Conservation (phyloP, 352 stramenopile genomes). For the Phytophthora megakarya region DNA sequence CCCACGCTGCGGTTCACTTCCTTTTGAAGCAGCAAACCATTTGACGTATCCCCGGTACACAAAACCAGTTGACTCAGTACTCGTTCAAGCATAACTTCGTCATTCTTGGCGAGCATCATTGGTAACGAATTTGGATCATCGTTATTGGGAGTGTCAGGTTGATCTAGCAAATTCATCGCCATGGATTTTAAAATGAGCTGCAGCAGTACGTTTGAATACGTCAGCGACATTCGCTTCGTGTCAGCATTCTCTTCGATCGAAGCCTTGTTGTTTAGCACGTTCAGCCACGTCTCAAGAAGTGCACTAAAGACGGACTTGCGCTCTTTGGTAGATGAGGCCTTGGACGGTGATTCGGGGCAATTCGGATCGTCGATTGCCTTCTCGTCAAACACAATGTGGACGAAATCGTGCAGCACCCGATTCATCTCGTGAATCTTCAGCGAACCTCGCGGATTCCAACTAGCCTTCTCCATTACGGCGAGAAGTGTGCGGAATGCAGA, state of each 20-base stretch:
- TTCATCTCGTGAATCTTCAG: conserved; percentile 46
- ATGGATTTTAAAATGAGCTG: conserved; percentile 76
- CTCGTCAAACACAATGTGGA: conserved; percentile 66
- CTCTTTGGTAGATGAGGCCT: neutral
- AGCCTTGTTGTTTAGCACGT: conserved; percentile 51
- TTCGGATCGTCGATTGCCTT: conserved; percentile 32
- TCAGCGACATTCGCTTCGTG: conserved; percentile 52
- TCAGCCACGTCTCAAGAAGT: conserved; percentile 59
- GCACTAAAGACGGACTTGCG: conserved; percentile 45
- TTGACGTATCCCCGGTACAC: conserved; percentile 35
- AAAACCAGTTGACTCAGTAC: conserved; percentile 50
- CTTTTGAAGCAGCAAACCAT: conserved; percentile 61
- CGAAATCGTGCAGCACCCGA: conserved; percentile 56
- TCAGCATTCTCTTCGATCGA: conserved; percentile 44
- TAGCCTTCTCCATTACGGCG: conserved; percentile 61
- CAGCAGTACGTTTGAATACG: conserved; percentile 58
- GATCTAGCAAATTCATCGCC: conserved; percentile 43
- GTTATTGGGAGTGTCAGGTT: neutral
- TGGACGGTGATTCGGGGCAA: conserved; percentile 1
- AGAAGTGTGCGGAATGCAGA: conserved; percentile 64
- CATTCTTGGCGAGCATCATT: conserved; percentile 24
- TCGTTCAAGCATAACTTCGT: conserved; percentile 50
- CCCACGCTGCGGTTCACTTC: conserved; percentile 70
- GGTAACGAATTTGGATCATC: conserved; percentile 15
- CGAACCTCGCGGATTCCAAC: conserved; percentile 45